Base-by-base conservation (phyloP, 192 early-diverging fungal species). In the Podila epicladia region DNA sequence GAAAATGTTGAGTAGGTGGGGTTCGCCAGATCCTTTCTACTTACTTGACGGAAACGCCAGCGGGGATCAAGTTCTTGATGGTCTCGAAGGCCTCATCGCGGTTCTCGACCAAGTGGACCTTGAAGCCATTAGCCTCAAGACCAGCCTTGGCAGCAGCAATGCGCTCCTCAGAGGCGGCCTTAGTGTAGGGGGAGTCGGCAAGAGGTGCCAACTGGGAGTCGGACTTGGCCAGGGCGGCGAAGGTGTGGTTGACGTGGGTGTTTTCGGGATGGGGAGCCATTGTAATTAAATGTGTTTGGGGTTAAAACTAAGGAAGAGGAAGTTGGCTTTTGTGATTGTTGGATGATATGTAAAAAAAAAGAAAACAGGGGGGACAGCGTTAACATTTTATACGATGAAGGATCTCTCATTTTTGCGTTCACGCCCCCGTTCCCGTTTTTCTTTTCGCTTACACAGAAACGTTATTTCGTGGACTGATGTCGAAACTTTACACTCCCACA, bases 41-140 rank as follows among this genome's bases (percentile, higher is more conserved):
- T 45, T 45, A 45, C 41, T 61, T 73, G 38, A 74, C 55, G 19
- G 65, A 72, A 33, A 32, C 59, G n/a, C 72, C 72, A 9, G 68
- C 8, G 12, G 72, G 72, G 50, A 74, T 74, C 22, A 72, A 11
- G 12, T 20, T 59, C 72, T 74, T 74, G 66, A 74, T n/a, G 28
- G 68, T 41, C 22, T 74, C 69, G 20, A 69, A 61, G 35, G 72
- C 72, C 31, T 68, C 69, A 22, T 32, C 70, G 32, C 72, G 50
- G 67, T 20, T 19, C 9, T 68, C 22, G 20, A 71, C 68, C 13
- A 74, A 71, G 71, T 55, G 41, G 69, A 74, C 72, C 29, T 41
- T 53, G 68, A 59, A 61, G 22, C 60, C 60, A 17, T 71, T 72
- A 28, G 68, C 67, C 68, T 74, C 69, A 28, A 74, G 69, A 32